Conservation (phyloP, 768 basidiomycete genomes). For the Tricholoma flavovirens region DNA sequence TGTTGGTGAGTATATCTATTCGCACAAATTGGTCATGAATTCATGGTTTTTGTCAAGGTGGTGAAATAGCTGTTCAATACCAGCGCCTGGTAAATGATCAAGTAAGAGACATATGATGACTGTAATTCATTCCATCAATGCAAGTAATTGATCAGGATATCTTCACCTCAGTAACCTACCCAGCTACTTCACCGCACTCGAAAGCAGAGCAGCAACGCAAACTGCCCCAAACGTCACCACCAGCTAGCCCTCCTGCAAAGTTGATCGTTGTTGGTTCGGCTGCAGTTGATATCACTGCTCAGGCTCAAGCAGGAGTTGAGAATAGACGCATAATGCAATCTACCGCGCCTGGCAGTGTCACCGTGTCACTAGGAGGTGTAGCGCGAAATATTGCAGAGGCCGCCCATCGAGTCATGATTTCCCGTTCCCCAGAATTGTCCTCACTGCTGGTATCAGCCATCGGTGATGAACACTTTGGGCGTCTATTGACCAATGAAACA, state of each 20-base stretch:
- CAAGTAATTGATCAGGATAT: conserved; percentile 2
- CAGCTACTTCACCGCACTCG: neutral
- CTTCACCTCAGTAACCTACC: neutral
- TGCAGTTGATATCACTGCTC: conserved; percentile 84
- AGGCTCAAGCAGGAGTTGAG: conserved; percentile 26
- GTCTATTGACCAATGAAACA: conserved; percentile 54
- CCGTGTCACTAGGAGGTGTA: conserved; percentile 79
- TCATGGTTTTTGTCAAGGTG: conserved; percentile 41
- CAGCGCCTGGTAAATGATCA: conserved; percentile 39
- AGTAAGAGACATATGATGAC: conserved; percentile 24
- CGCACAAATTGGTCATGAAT: conserved; percentile 1
- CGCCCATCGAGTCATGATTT: conserved; percentile 56
- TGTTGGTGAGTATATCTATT: conserved; percentile 51
- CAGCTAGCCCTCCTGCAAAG: conserved; percentile 28
- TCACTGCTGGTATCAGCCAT: conserved; percentile 70
- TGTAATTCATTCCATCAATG: conserved; percentile 7
- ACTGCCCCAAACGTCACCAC: neutral
- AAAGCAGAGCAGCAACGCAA: neutral
- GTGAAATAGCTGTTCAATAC: conserved; percentile 74
- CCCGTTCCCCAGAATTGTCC: conserved; percentile 28
- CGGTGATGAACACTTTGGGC: conserved; percentile 74
- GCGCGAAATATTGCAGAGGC: conserved; percentile 95
- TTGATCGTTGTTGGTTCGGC: conserved; percentile 80
- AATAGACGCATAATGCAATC: conserved; percentile 45
- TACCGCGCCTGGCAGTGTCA: conserved; percentile 75